Evolutionary conservation across 108 stramenopile species (phyloP), one percentile per base, ranked within the genome.

Genomic region (Fragilaria radians): DNA sequence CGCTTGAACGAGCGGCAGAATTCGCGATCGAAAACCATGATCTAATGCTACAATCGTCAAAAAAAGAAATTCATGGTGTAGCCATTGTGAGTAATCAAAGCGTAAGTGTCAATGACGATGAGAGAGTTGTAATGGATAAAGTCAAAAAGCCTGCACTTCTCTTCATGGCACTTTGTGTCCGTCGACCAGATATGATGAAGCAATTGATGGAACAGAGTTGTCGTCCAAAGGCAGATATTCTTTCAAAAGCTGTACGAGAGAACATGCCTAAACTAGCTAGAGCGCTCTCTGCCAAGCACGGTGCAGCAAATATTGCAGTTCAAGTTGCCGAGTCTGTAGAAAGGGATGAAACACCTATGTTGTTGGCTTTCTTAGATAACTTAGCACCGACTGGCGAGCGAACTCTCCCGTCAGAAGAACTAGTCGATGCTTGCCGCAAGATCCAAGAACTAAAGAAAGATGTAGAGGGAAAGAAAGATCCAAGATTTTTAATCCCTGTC

Each of bases 251-350:
- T 28, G 73, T 93, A 19, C 74, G 73, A 48, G 62, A 72, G 7
- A 81, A 81, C 57, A 89, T 91, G 93, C 70, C 86, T 1, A 91
- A 89, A 61, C 76, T 94, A 19, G 77, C 86, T 18, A 72, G 73
- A 53, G 89, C 87, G 2, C 77, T 64, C 28, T 78, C 77, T n/a
- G 78, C 75, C n/a, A 88, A 89, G 54, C 79, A 83, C 67, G 91
- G 91, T 5, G 74, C 75, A 23, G 83, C 93, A 19, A 73, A 62
- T 0, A 81, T 89, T 26, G 89, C 93, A n/a, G 28, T 86, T 25
- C 46, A 72, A 49, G 89, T 94, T 11, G 83, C 89, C 19, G 63
- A 81, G 25, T 59, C 73, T 65, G 72, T 76, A 9, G 78, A 56
- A 36, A 71, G 81, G 49, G 66, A 55, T 4, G 86, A 82, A 54